Base-by-base conservation (phyloP, 176 grass and related monocot genomes). In the Aechmea fasciata region DNA sequence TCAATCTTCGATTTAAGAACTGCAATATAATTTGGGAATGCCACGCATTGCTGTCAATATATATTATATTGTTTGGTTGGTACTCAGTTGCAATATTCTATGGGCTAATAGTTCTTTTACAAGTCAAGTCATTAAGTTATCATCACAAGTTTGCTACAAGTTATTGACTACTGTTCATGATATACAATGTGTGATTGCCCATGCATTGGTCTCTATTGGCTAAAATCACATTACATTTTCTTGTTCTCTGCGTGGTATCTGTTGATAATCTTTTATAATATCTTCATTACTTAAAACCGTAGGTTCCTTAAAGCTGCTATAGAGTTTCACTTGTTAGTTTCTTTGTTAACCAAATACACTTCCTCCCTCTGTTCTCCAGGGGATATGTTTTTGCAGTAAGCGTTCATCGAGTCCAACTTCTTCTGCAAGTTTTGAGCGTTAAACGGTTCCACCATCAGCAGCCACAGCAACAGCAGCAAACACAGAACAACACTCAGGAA, bases 341-440 rank as follows among this genome's bases (percentile, higher is more conserved):
- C 33, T 41, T 41, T 41, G 33, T 41, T 51, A 24, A 69, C 52
- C 49, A 69, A 68, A 15, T 77, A 17, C 7, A 12, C 33, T 74
- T 22, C 67, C 19, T 48, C 14, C 47, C 71, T 64, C 33, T 63
- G 22, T 85, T 22, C 47, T 83, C 83, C 80, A 99, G 95, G 74
- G 90, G 95, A 13, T 99, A 99, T 80, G 95, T 99, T 68, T 99
- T 99, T 84, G 95, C 90, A 63, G 95, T 99, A 9, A 94, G 90
- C 73, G 95, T 99, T 52, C 95, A 99, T 73, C 65, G 95, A 11
- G 95, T 99, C 69, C 95, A 99, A 76, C 72, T 99, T 41, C 90
- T 99, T 62, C 75, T 99, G 52, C 95, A 99, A 90, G 95, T 99
- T 75, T 51, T 99, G 52, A 99, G 90, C 66, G 95, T 99, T 6